Percentiles rank a stretch among this genome's conserved stretches.
phyloP scores from a whole-genome alignment of 2,329 filamentous ascomycete genomes.

The Coniochaeta hoffmannii region DNA sequence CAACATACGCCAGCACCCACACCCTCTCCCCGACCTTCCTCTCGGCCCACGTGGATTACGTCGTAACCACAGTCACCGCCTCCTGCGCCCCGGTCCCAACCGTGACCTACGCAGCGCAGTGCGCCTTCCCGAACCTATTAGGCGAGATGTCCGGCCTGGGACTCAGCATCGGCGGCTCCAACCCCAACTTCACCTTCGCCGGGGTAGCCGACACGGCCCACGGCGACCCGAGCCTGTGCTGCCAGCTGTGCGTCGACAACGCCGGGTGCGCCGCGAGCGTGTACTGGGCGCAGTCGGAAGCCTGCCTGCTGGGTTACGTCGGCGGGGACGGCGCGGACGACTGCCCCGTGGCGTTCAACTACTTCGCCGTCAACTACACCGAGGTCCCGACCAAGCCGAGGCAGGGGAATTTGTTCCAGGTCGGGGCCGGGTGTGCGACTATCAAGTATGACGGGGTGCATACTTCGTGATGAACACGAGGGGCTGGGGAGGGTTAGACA shows the following conservation, averaged over 20 bases:
- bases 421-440: neutral
- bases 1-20: neutral
- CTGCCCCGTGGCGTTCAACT: neutral
- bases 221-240: conserved; percentile 15
- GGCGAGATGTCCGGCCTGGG: conserved; percentile 8
- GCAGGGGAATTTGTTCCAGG: neutral
- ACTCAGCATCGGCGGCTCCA: conserved; percentile 9
- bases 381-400: neutral
- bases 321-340: neutral
- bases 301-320: neutral
- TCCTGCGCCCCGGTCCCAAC: neutral
- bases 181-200: conserved; percentile 7
- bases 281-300: neutral
- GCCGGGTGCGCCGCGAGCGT: conserved; percentile 12
- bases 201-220: neutral
- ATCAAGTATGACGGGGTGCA: neutral
- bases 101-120: conserved; percentile 16
- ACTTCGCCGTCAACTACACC: neutral
- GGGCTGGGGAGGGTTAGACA: too few species aligned
- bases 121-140: conserved; percentile 17
- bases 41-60: conserved; percentile 9
- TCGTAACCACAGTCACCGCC: conserved; percentile 10
- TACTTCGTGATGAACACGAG: neutral
- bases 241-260: conserved; percentile 20
- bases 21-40: neutral